These are phyloP conservation scores for Penicillium sp. DNA, from an alignment of 2,329 filamentous ascomycete species.

Conservation along the genomic window DNA sequence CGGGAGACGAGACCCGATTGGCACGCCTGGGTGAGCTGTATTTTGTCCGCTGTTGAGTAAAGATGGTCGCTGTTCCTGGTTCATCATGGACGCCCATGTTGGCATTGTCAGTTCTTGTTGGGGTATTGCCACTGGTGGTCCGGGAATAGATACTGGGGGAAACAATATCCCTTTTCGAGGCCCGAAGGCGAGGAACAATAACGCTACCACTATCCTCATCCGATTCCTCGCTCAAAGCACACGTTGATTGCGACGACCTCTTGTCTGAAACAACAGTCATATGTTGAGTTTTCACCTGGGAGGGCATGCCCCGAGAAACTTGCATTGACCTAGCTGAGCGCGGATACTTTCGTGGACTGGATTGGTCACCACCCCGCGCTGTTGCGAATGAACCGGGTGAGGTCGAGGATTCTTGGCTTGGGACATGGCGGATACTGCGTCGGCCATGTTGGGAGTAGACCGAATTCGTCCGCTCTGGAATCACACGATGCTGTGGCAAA, in stretches of 20 bases:
- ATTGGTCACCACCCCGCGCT: constrained; percentile 22
- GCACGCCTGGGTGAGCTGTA: constrained; percentile 34
- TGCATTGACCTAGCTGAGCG: constrained; percentile 6
- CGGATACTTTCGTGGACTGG: constrained; percentile 24
- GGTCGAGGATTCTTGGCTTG: constrained; percentile 33
- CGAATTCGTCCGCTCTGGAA: constrained; percentile 33
- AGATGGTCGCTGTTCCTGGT: constrained; percentile 42
- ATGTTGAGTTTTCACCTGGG: constrained; percentile 2
- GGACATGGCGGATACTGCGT: constrained; percentile 33
- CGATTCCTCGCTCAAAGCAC: constrained; percentile 8
- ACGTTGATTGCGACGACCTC: not conserved
- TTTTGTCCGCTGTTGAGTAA: constrained; percentile 29
- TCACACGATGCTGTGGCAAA: constrained; percentile 32
- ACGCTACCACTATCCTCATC: constrained; percentile 26
- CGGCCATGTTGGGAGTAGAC: constrained; percentile 25
- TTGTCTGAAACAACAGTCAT: not conserved
- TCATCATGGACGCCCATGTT: constrained; percentile 19
- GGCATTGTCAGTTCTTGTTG: constrained; percentile 14
- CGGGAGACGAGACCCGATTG: not conserved
- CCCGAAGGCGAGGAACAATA: constrained; percentile 13
- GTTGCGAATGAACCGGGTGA: constrained; percentile 35
- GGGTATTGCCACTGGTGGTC: constrained; percentile 38
- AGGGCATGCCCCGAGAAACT: not conserved
- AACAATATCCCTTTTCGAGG: constrained; percentile 16
- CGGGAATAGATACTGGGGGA: constrained; percentile 48